A percentile compares a stretch with the other conserved stretches of the same genome.
These are phyloP conservation scores for Tetrapisispora phaffii DNA, from an alignment of 805 yeast genomes.

Conservation along the genomic window DNA sequence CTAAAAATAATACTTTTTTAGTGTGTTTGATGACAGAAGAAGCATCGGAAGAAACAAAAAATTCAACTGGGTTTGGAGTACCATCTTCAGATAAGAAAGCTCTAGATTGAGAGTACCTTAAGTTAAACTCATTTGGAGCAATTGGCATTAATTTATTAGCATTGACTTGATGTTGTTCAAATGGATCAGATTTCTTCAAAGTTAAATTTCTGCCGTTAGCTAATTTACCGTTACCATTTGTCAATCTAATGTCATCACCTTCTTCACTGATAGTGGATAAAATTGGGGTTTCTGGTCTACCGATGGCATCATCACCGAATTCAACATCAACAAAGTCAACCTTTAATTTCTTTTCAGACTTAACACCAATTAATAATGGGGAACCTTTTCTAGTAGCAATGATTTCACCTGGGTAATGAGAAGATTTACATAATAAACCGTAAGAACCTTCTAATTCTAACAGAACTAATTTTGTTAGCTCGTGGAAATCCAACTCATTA, in stretches of 20 bases:
- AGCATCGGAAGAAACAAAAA: constrained; percentile 93
- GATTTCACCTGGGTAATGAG: constrained; percentile 89
- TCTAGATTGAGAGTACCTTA: constrained; percentile 88
- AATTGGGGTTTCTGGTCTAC: constrained; percentile 27
- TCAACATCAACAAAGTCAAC: constrained; percentile 98
- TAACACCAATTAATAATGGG: constrained; percentile 93
- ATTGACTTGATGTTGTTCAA: constrained; percentile 3
- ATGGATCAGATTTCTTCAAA: neutral
- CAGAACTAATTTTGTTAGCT: constrained; percentile 84
- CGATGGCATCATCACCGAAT: constrained; percentile 59
- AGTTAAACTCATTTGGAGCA: constrained; percentile 43
- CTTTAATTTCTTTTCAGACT: constrained; percentile 87
- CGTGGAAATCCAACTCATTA: constrained; percentile 74
- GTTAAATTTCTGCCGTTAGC: constrained; percentile 1
- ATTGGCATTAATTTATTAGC: constrained; percentile 36
- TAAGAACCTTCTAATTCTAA: constrained; percentile 95
- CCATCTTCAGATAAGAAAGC: constrained; percentile 95
- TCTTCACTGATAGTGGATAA: constrained; percentile 13
- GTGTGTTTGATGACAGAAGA: constrained; percentile 95
- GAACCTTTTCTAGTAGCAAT: constrained; percentile 98
- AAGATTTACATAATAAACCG: constrained; percentile 86
- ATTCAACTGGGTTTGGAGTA: constrained; percentile 86
- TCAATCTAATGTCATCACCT: constrained; percentile 1
- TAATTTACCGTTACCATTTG: constrained; percentile 2
- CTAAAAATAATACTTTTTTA: constrained; percentile 89